Conservation (phyloP, 805 yeast genomes). For the Candida ulmi region DNA sequence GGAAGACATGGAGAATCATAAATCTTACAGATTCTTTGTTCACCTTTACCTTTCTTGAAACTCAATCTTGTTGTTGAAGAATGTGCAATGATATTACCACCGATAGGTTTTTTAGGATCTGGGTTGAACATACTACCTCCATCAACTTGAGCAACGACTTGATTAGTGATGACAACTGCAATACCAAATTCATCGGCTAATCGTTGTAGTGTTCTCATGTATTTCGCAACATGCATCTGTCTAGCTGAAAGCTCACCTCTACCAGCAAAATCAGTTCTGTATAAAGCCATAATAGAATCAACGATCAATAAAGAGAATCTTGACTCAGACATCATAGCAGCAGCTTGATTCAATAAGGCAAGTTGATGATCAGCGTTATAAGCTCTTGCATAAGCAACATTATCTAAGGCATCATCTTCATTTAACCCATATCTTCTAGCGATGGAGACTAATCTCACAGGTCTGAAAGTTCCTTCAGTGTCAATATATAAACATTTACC, state of each 20-base stretch:
- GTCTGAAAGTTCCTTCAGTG: slow-evolving; percentile 96
- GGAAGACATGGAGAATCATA: slow-evolving; percentile 97
- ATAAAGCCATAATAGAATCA: slow-evolving; percentile 96
- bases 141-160: slow-evolving; percentile 97
- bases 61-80: slow-evolving; percentile 91
- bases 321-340: slow-evolving; percentile 93
- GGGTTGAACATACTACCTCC: slow-evolving; percentile 79
- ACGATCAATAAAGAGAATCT: slow-evolving; percentile 86
- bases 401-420: slow-evolving; percentile 91
- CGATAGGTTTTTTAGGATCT: slow-evolving; percentile 97
- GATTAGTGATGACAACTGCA: slow-evolving; percentile 93
- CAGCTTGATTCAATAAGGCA: slow-evolving; percentile 81
- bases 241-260: slow-evolving; percentile 94
- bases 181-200: slow-evolving; percentile 97
- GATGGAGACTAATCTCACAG: slow-evolving; percentile 81
- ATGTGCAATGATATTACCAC: slow-evolving; percentile 97
- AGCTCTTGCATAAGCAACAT: slow-evolving; percentile 96
- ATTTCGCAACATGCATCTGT: slow-evolving; percentile 90
- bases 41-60: slow-evolving; percentile 86
- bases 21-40: slow-evolving; percentile 88
- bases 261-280: slow-evolving; percentile 92
- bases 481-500: slow-evolving; percentile 95
- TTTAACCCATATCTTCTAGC: slow-evolving; percentile 89
- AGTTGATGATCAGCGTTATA: slow-evolving; percentile 96
- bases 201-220: slow-evolving; percentile 85